phyloP scores from a whole-genome alignment of 768 basidiomycete species.

The Punctularia strigosozonata region DNA sequence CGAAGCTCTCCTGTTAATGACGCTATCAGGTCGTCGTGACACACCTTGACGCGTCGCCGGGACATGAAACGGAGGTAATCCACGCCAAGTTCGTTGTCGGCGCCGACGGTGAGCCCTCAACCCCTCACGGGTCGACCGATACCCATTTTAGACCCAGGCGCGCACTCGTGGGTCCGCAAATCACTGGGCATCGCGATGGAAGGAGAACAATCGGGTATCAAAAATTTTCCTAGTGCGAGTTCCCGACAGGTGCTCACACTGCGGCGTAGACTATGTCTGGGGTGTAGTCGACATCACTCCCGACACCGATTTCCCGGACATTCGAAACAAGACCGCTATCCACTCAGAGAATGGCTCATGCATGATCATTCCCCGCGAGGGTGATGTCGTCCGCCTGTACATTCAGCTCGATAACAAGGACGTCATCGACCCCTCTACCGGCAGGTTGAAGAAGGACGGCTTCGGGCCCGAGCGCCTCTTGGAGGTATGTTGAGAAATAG shows the following conservation, averaged over 20 bases:
- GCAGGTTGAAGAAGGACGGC: slow-evolving; percentile 27
- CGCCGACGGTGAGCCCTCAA: slow-evolving; percentile 42
- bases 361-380: slow-evolving; percentile 40
- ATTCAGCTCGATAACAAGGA: slow-evolving; percentile 29
- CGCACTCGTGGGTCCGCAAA: slow-evolving; percentile 79
- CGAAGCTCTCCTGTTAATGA: not conserved
- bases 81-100: slow-evolving; percentile 69
- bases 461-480: slow-evolving; percentile 29
- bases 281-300: slow-evolving; percentile 58
- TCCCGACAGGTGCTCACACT: no score
- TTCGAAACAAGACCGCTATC: slow-evolving; percentile 33
- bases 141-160: slow-evolving; percentile 29
- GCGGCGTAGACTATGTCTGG: slow-evolving; percentile 55
- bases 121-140: not conserved
- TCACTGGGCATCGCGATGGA: slow-evolving; percentile 54
- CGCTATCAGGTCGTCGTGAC: slow-evolving; percentile 30
- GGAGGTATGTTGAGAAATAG: slow-evolving; percentile 12
- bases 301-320: slow-evolving; percentile 42
- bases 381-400: slow-evolving; percentile 36
- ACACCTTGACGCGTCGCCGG: slow-evolving; percentile 21
- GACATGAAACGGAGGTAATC: slow-evolving; percentile 40
- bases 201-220: slow-evolving; percentile 56
- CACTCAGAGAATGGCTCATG: slow-evolving; percentile 39
- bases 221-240: no score
- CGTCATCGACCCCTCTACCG: slow-evolving; percentile 21